Evolutionary conservation across 345 rosid genomes (phyloP).

Genomic region (Populus pruinosa): DNA sequence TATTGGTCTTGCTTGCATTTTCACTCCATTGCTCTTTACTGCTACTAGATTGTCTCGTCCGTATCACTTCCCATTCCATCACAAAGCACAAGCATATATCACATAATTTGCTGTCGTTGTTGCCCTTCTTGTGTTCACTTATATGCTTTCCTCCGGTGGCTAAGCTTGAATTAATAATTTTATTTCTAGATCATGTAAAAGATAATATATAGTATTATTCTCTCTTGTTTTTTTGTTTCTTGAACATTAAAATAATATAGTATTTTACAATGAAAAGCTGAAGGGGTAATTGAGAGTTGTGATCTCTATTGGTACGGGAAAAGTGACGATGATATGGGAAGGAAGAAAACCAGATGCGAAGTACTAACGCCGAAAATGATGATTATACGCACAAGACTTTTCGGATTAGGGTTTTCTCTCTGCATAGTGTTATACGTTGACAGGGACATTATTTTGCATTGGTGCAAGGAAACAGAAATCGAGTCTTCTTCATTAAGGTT

Average conservation of each 20-base stretch:
- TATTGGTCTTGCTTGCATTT: no score
- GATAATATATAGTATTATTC: not conserved
- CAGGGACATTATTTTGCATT: not conserved
- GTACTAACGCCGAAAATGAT: not conserved
- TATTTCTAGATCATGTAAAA: not conserved
- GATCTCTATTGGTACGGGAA: not conserved
- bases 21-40: no score
- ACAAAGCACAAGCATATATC: no score
- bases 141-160: no score
- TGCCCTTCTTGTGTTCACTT: no score
- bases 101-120: no score
- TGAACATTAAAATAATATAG: not conserved
- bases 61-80: no score
- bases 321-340: not conserved
- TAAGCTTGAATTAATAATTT: no score
- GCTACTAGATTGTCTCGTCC: no score
- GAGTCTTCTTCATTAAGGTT: constrained; percentile 1
- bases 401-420: not conserved
- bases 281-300: not conserved
- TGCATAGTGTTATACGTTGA: not conserved
- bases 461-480: not conserved
- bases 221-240: not conserved
- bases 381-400: not conserved
- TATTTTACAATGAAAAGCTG: not conserved
- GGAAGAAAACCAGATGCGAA: not conserved